Base-by-base conservation (phyloP, 164 flowering plant genomes). In the Echeveria elegans region DNA sequence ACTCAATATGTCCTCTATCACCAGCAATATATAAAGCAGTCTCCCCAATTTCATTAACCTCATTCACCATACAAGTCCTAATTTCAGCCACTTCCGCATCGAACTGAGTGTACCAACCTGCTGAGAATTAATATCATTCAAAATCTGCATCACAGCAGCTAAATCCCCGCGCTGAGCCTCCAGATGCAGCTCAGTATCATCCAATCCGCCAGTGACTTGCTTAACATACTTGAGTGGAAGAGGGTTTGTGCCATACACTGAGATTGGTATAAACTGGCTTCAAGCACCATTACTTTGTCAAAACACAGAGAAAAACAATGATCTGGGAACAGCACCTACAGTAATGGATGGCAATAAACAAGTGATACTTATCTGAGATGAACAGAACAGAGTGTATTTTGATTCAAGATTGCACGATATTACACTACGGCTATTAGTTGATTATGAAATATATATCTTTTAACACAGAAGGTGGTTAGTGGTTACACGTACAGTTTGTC, bases 201-300 rank as follows among this genome's bases (percentile, higher is more conserved):
- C 87, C 70, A 85, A 89, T 19, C 89, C 76, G 12, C 95, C 97
- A 0, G 92, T 90, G 64, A 90, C 97, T 69, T 90, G 95, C 77
- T 87, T 90, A 70, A 90, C 95, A 66, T 90, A 90, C 85, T 87
- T 88, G 83, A 85, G 87, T 77, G n/a, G n/a, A 78, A 83, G 2
- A 86, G 82, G 0, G 90, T 78, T 65, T 82, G 89, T 56, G 88
- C 95, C 6, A 90, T n/a, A n/a, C n/a, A n/a, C n/a, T n/a, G n/a
- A n/a, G n/a, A n/a, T n/a, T n/a, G n/a, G n/a, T n/a, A n/a, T n/a
- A n/a, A n/a, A n/a, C n/a, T n/a, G n/a, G n/a, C n/a, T n/a, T n/a
- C n/a, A n/a, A n/a, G n/a, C n/a, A n/a, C n/a, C n/a, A n/a, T n/a
- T n/a, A n/a, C n/a, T n/a, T n/a, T n/a, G n/a, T n/a, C n/a, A n/a